A percentile compares a stretch with the other conserved stretches of the same genome.
Evolutionary conservation across 2,329 filamentous ascomycete genomes (phyloP).

Genomic region (Aspergillus viridinutans): DNA sequence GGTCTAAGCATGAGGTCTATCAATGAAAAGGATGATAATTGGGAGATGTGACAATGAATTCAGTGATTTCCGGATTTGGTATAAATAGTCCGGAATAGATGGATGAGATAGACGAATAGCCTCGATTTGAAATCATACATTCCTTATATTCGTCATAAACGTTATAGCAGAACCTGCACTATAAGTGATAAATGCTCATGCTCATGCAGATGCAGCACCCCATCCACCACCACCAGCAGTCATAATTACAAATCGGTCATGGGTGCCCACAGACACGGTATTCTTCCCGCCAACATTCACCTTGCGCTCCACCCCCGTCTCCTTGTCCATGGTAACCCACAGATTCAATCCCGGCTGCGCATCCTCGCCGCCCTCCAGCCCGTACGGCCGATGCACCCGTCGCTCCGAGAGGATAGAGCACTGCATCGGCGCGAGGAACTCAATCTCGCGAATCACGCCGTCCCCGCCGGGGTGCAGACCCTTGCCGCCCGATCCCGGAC

Average conservation of each 20-base stretch:
- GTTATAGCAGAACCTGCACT: too few species aligned
- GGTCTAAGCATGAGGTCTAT: too few species aligned
- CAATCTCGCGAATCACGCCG: conserved; percentile 75
- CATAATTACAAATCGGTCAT: conserved; percentile 59
- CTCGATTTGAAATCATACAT: not conserved
- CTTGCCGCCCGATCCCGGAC: conserved; percentile 60
- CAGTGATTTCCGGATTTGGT: too few species aligned
- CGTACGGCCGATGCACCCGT: conserved; percentile 73
- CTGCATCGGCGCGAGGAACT: conserved; percentile 76
- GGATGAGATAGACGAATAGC: not conserved
- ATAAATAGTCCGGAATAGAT: not conserved
- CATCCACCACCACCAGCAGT: conserved; percentile 52
- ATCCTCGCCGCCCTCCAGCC: conserved; percentile 76
- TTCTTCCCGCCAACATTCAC: conserved; percentile 62
- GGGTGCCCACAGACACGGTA: conserved; percentile 55
- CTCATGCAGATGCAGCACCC: conserved; percentile 13
- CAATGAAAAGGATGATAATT: too few species aligned
- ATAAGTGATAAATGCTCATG: conserved; percentile 3
- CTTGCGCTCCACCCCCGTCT: conserved; percentile 47
- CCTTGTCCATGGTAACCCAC: conserved; percentile 73
- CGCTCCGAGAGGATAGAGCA: conserved; percentile 76
- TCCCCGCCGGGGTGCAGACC: conserved; percentile 69
- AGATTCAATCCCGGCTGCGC: conserved; percentile 76
- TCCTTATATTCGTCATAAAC: not conserved
- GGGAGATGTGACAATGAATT: too few species aligned